Conservation (phyloP, 352 stramenopile species). For the Phytophthora rubi region DNA sequence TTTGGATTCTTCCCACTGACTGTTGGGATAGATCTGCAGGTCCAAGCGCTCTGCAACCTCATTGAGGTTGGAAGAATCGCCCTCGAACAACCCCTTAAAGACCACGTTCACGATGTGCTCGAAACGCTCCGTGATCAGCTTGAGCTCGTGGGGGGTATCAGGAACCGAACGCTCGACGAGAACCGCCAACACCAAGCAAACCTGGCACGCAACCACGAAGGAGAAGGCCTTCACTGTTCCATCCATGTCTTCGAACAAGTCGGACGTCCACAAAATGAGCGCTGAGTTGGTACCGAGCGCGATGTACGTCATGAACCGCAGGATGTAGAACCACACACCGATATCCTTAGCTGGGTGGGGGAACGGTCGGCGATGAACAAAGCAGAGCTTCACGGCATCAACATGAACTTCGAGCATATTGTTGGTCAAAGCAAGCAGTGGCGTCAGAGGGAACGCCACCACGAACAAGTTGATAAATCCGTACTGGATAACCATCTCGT, state of each 20-base stretch:
- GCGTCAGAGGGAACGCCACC: constrained; percentile 92
- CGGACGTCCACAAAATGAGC: constrained; percentile 84
- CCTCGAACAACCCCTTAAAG: constrained; percentile 75
- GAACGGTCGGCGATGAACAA: constrained; percentile 78
- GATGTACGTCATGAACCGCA: constrained; percentile 85
- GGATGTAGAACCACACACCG: constrained; percentile 92
- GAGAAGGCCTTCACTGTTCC: constrained; percentile 59
- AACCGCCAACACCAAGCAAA: constrained; percentile 71
- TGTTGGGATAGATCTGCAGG: constrained; percentile 76
- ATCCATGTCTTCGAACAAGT: constrained; percentile 60
- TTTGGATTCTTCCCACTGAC: constrained; percentile 61
- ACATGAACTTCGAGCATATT: constrained; percentile 93
- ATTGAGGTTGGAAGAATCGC: constrained; percentile 69
- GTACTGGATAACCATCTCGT: constrained; percentile 95
- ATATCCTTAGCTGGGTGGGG: constrained; percentile 87
- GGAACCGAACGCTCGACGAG: constrained; percentile 67
- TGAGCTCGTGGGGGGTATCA: constrained; percentile 63
- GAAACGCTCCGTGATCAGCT: constrained; percentile 61
- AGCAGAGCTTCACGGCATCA: constrained; percentile 88
- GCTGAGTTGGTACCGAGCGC: constrained; percentile 80
- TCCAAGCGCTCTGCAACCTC: constrained; percentile 80
- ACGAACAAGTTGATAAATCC: constrained; percentile 96
- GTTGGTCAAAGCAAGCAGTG: constrained; percentile 89
- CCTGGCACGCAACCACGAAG: constrained; percentile 75
- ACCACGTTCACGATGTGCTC: constrained; percentile 82